Conservation (phyloP, 2,329 filamentous ascomycete species). For the Fusarium graminum region DNA sequence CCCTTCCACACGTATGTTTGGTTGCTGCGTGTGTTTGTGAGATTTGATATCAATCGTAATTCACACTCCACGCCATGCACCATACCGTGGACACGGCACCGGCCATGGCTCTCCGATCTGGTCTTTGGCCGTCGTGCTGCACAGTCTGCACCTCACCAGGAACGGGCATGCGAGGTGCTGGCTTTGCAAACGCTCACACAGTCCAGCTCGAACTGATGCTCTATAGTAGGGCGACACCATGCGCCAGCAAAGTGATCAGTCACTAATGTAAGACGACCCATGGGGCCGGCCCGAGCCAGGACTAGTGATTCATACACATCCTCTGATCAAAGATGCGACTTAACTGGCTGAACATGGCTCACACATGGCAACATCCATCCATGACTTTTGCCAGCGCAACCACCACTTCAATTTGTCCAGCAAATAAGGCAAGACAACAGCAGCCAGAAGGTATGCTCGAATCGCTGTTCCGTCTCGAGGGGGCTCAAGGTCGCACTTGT, state of each 20-base stretch:
- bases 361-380: conserved; percentile 28
- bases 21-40: conserved; percentile 21
- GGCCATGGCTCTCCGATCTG: conserved; percentile 35
- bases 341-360: conserved; percentile 25
- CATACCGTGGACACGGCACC: conserved; percentile 25
- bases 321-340: conserved; percentile 11
- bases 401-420: conserved; percentile 24
- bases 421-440: conserved; percentile 24
- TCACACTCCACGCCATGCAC: conserved; percentile 6
- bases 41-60: conserved; percentile 27
- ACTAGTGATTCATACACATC: conserved; percentile 21
- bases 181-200: conserved; percentile 31
- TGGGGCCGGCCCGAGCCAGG: conserved; percentile 50
- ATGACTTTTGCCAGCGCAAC: conserved; percentile 38
- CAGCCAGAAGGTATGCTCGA: conserved; percentile 10
- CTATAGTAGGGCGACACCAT: conserved; percentile 29
- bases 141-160: conserved; percentile 39
- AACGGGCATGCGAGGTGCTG: conserved; percentile 30
- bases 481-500: conserved; percentile 36
- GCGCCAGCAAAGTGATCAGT: conserved; percentile 42
- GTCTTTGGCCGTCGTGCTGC: conserved; percentile 29
- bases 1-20: conserved; percentile 22
- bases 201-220: conserved; percentile 29
- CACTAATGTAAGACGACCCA: conserved; percentile 47
- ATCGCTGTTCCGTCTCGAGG: conserved; percentile 10